Evolutionary conservation across 2,329 filamentous ascomycete species (phyloP).

Genomic region (Teratosphaeria gauchensis): DNA sequence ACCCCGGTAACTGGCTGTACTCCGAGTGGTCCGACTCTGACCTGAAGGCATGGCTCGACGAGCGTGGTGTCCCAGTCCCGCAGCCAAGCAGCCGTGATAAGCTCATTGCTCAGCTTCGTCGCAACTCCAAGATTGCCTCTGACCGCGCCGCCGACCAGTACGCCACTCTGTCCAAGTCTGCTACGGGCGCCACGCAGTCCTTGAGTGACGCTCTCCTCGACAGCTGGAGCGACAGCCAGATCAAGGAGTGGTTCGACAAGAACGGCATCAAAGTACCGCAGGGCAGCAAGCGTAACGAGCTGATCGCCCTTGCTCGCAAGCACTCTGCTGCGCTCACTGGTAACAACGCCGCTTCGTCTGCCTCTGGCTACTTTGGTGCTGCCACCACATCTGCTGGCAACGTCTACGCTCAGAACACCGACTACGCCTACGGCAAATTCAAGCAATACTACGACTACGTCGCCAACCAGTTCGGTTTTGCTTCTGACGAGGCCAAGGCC

Average conservation of each 20-base stretch:
- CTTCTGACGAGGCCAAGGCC: conserved; percentile 28
- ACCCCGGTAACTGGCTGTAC: conserved; percentile 94
- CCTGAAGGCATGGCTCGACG: conserved; percentile 86
- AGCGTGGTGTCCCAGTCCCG: conserved; percentile 73
- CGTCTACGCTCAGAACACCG: conserved; percentile 65
- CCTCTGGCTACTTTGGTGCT: conserved; percentile 33
- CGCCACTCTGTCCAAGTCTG: conserved; percentile 50
- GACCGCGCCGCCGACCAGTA: conserved; percentile 46
- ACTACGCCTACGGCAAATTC: conserved; percentile 40
- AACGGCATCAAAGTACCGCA: conserved; percentile 85
- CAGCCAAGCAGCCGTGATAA: conserved; percentile 79
- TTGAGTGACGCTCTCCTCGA: conserved; percentile 78
- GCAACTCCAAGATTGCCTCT: conserved; percentile 59
- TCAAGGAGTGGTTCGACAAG: conserved; percentile 91
- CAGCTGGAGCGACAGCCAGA: conserved; percentile 77
- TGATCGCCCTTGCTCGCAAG: conserved; percentile 82
- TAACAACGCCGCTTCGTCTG: conserved; percentile 42
- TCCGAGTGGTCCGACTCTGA: conserved; percentile 86
- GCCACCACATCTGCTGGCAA: conserved; percentile 54
- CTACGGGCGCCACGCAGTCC: conserved; percentile 55
- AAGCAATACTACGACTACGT: conserved; percentile 33
- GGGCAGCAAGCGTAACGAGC: conserved; percentile 80
- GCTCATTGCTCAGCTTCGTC: conserved; percentile 78
- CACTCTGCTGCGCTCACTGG: conserved; percentile 62
- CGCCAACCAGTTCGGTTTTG: conserved; percentile 37